A percentile compares a stretch with the other conserved stretches of the same genome.
Conservation (phyloP, 2,329 filamentous ascomycete genomes). For the Neurospora sp. region DNA sequence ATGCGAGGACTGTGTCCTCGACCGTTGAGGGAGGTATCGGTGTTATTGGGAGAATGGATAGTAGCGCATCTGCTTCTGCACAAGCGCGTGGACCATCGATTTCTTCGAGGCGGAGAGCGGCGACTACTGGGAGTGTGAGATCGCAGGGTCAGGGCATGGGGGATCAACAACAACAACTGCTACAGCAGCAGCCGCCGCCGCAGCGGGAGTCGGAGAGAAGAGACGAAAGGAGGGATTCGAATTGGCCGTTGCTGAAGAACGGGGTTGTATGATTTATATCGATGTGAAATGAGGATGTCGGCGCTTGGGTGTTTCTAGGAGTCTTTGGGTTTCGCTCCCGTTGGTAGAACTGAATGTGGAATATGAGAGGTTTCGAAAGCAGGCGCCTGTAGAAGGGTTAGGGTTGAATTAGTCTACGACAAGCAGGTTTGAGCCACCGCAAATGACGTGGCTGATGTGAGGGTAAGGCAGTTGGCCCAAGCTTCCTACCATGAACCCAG, state of each 20-base stretch:
- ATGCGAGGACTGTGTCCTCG: background rate
- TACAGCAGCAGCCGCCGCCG: background rate
- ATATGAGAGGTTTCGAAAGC: background rate
- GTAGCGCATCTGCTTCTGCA: background rate
- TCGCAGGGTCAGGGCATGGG: background rate
- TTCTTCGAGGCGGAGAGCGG: background rate
- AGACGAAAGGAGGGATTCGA: constrained; percentile 5
- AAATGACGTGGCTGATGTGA: background rate
- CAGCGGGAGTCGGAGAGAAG: background rate
- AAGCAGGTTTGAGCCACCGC: background rate
- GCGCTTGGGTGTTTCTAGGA: background rate
- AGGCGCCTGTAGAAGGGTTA: background rate
- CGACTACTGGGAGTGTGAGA: background rate
- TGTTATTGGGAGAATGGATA: background rate
- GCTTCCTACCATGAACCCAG: background rate
- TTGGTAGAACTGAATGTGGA: too few relatives aligned
- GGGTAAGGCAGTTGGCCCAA: background rate
- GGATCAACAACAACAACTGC: background rate
- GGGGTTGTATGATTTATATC: constrained; percentile 4
- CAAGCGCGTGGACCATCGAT: background rate
- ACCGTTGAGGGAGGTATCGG: background rate
- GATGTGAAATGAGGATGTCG: background rate
- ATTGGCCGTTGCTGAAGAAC: constrained; percentile 12
- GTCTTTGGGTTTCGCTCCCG: too few relatives aligned
- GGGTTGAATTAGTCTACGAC: background rate